Conservation (phyloP, 2,329 filamentous ascomycete genomes). For the Knufia fluminis region DNA sequence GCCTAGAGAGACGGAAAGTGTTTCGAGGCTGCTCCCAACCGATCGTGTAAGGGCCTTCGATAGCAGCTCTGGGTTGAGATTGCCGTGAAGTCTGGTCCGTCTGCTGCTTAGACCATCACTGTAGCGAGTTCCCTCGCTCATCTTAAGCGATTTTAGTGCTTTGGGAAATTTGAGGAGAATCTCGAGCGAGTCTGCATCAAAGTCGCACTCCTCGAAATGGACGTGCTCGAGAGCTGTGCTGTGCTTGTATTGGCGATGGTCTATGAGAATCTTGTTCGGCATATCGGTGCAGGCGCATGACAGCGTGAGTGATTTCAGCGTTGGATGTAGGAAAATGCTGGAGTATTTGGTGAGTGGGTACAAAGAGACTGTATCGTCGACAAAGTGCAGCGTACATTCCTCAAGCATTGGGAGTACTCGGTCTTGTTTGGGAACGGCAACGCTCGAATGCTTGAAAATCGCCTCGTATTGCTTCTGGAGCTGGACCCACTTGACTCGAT, state of each 20-base stretch:
- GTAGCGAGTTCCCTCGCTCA: slow-evolving; percentile 23
- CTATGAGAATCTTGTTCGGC: slow-evolving; percentile 11
- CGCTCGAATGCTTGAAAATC: slow-evolving; percentile 20
- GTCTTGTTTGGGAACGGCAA: slow-evolving; percentile 15
- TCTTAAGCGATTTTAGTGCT: slow-evolving; percentile 20
- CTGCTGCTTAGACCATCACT: slow-evolving; percentile 16
- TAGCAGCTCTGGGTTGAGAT: slow-evolving; percentile 17
- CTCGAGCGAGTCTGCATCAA: slow-evolving; percentile 16
- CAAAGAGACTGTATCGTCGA: slow-evolving; percentile 20
- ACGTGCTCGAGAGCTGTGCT: slow-evolving; percentile 20
- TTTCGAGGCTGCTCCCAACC: slow-evolving; percentile 16
- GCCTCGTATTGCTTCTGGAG: slow-evolving; percentile 21
- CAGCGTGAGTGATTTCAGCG: slow-evolving; percentile 19
- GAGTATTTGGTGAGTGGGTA: slow-evolving; percentile 22
- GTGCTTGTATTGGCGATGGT: slow-evolving; percentile 13
- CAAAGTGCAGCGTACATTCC: slow-evolving; percentile 22
- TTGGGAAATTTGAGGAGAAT: slow-evolving; percentile 20
- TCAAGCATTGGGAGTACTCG: slow-evolving; percentile 17
- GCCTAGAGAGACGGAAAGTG: slow-evolving; percentile 19
- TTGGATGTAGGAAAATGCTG: slow-evolving; percentile 23
- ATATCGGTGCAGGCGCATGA: slow-evolving; percentile 24
- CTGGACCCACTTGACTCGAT: slow-evolving; percentile 20
- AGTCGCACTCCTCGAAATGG: slow-evolving; percentile 23
- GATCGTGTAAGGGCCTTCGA: slow-evolving; percentile 17
- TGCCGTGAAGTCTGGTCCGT: slow-evolving; percentile 20